A percentile compares a stretch with the other conserved stretches of the same genome.
Conservation (phyloP, 164 flowering plant species). For the Macadamia tetraphylla region DNA sequence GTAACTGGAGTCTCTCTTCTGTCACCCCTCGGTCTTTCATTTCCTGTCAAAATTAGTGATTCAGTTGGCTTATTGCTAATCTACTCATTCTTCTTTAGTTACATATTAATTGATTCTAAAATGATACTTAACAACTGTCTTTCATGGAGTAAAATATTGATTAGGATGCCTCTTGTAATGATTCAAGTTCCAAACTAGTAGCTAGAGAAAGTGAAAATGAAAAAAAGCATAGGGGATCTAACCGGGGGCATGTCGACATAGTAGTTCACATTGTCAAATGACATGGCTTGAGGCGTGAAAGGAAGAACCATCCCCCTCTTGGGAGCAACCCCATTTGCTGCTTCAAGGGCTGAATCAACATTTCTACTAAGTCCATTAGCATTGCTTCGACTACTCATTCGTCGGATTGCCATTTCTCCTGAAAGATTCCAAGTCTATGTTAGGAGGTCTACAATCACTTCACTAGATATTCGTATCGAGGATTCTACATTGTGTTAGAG, state of each 20-base stretch:
- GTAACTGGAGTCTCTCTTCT: constrained; percentile 34
- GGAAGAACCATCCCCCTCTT: constrained; percentile 99
- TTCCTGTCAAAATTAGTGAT: constrained; percentile 17
- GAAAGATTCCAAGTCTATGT: constrained; percentile 8
- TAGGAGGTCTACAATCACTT: neutral
- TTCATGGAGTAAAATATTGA: neutral
- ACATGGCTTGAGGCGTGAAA: constrained; percentile 85
- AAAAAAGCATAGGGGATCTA: constrained; percentile 11
- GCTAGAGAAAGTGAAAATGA: neutral
- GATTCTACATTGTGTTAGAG: no score
- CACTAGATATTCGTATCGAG: no score
- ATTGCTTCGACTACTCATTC: constrained; percentile 46
- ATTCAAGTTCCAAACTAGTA: neutral
- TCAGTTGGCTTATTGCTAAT: neutral
- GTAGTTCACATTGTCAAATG: constrained; percentile 73
- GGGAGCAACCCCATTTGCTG: constrained; percentile 53
- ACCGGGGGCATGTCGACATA: constrained; percentile 94
- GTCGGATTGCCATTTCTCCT: constrained; percentile 60
- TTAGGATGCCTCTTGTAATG: neutral
- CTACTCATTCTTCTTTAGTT: neutral
- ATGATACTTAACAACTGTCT: neutral
- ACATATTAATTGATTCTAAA: neutral
- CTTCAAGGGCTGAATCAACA: constrained; percentile 38
- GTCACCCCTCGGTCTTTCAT: constrained; percentile 36
- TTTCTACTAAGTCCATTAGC: constrained; percentile 31